Percentiles rank a stretch among this genome's conserved stretches.
phyloP scores from a whole-genome alignment of 257 asterid genomes.

The Coffea canephora region DNA sequence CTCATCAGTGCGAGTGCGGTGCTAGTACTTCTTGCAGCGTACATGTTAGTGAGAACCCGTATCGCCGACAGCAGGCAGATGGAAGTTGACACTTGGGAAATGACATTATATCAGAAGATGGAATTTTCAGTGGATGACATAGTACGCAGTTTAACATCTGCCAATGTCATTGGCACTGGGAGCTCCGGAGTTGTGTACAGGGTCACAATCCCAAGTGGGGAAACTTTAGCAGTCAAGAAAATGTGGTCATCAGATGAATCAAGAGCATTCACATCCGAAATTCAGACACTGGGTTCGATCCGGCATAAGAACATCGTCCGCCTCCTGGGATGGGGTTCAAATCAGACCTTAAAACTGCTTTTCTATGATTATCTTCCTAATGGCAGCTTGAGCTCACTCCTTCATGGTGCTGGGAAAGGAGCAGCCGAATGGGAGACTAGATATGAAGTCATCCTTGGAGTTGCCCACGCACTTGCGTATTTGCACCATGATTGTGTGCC shows the following conservation, averaged over 20 bases:
- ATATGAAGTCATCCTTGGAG: constrained; percentile 66
- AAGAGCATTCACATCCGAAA: constrained; percentile 76
- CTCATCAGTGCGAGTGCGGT: constrained; percentile 72
- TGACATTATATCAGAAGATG: constrained; percentile 79
- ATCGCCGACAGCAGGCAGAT: constrained; percentile 36
- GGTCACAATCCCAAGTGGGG: constrained; percentile 69
- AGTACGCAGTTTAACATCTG: constrained; percentile 61
- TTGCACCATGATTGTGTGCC: constrained; percentile 94
- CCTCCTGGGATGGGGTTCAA: constrained; percentile 89
- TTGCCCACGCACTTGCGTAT: constrained; percentile 85
- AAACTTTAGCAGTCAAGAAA: constrained; percentile 72
- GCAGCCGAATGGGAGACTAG: constrained; percentile 89
- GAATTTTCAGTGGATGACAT: constrained; percentile 74
- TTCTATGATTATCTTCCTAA: constrained; percentile 91
- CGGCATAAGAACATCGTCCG: constrained; percentile 90
- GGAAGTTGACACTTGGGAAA: constrained; percentile 68
- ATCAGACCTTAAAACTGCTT: constrained; percentile 64
- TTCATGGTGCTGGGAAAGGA: constrained; percentile 84
- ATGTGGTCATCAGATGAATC: constrained; percentile 94
- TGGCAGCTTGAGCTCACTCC: constrained; percentile 94
- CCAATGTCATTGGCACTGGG: constrained; percentile 92
- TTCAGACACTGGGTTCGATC: constrained; percentile 76
- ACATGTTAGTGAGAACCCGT: constrained; percentile 48
- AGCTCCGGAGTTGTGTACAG: constrained; percentile 94
- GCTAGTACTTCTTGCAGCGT: constrained; percentile 67